Base-by-base conservation (phyloP, 2,329 filamentous ascomycete genomes). In the Zalaria obscura region DNA sequence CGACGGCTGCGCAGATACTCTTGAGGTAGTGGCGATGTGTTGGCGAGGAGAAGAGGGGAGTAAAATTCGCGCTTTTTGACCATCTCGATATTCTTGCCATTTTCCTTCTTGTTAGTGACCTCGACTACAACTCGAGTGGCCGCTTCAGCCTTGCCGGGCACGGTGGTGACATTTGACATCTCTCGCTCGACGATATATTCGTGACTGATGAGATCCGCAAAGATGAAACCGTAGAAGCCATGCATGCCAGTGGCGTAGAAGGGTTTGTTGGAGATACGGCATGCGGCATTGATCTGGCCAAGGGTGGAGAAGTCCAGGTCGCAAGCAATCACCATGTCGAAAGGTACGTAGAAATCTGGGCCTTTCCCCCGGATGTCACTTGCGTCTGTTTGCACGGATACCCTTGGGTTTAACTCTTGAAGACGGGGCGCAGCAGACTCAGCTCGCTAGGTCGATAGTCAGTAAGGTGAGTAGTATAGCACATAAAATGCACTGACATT, bases 61-160 rank as follows among this genome's bases (percentile, higher is more conserved):
- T 95, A 98, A 1, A 81, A 68, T 58, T 98, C 91, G 48, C 83
- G 77, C 67, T 96, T 96, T 40, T 83, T 91, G 45, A 98, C 87
- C 50, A 86, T 73, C 59, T 98, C 91, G 40, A 83, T 75, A 27
- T 70, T 70, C 62, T 86, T 89, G 38, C 69, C 66, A 37, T 60
- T 71, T 44, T 77, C 75, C 52, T 80, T 69, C 55, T 75, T 84
- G 9, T 76, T 80, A 39, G 78, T 76, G 7, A 87, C 77, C 48
- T 75, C 71, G 28, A 88, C 63, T 44, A 96, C 72, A 50, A 75
- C 78, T 41, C 89, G 76, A 4, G 89, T 95, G 26, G 77, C 70
- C 1, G 83, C 82, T 58, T 98, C 91, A 4, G 72, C 64, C 11
- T 47, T 50, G 3, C 63, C 52, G 2, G 18, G 18, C 5, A 50